Evolutionary conservation across 2,329 filamentous ascomycete species (phyloP).

Genomic region (Cercospora sp.): DNA sequence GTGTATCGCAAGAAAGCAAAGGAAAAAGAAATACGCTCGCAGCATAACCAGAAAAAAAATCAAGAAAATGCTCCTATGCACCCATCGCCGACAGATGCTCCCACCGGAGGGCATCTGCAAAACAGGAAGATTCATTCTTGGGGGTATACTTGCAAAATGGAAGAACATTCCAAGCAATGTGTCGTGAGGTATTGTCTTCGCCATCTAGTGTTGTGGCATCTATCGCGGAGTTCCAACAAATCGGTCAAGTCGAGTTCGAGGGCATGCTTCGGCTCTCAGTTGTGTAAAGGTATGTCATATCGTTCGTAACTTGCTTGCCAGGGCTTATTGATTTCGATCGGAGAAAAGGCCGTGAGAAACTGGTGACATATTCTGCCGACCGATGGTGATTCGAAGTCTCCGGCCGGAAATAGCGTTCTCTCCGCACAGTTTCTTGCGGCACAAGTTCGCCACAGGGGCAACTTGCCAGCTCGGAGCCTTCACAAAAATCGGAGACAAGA

Average conservation of each 20-base stretch:
- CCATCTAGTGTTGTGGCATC: background rate
- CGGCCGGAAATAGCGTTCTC: background rate
- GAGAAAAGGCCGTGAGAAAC: background rate
- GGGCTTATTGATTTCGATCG: background rate
- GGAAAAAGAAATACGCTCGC: background rate
- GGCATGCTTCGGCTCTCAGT: background rate
- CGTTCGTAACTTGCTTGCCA: constrained; percentile 6
- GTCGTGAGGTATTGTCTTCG: background rate
- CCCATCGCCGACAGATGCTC: background rate
- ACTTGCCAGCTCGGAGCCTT: background rate
- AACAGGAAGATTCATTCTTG: background rate
- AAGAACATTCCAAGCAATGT: background rate
- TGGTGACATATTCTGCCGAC: background rate
- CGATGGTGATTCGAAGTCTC: background rate
- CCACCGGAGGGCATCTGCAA: background rate
- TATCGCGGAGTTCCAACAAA: background rate
- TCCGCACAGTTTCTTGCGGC: background rate
- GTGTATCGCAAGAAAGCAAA: background rate
- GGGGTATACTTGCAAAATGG: constrained; percentile 1
- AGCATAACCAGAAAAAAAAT: background rate
- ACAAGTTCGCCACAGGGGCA: background rate
- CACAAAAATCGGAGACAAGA: background rate
- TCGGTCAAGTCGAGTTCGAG: background rate
- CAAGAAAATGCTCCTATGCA: background rate
- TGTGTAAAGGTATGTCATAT: constrained; percentile 2